phyloP scores from a whole-genome alignment of 2,329 filamentous ascomycete genomes.

The Chrysoporthe austroafricana region DNA sequence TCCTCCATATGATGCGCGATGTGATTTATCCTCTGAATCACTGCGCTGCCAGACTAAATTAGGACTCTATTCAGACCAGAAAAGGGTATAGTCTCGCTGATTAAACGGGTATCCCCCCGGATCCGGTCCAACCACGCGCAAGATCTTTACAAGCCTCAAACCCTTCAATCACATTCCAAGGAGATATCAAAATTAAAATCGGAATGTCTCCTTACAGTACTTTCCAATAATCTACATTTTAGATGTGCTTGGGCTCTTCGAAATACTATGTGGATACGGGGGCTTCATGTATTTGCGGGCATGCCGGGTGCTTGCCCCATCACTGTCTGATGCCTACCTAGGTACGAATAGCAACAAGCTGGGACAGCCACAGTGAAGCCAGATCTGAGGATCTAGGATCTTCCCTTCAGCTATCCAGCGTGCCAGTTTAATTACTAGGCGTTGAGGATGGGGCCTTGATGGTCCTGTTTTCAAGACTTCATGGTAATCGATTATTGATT shows the following conservation, averaged over 20 bases:
- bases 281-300: not conserved
- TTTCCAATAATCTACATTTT: not conserved
- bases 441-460: too few relatives aligned
- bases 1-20: not conserved
- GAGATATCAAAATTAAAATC: not conserved
- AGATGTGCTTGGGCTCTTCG: not conserved
- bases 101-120: not conserved
- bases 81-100: conserved; percentile 24
- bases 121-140: not conserved
- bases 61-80: conserved; percentile 26
- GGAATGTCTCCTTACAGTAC: not conserved
- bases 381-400: too few relatives aligned
- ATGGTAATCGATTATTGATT: too few relatives aligned
- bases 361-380: too few relatives aligned
- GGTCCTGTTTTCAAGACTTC: too few relatives aligned
- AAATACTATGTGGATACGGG: not conserved
- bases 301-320: not conserved
- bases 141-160: not conserved
- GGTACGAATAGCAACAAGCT: too few relatives aligned
- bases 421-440: too few relatives aligned
- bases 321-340: not conserved
- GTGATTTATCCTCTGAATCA: not conserved
- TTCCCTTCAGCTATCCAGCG: too few relatives aligned
- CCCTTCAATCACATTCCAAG: not conserved
- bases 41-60: conserved; percentile 9